These are phyloP conservation scores for Chytriomyces sp. DNA, from an alignment of 192 early-diverging fungal species.

Conservation along the genomic window DNA sequence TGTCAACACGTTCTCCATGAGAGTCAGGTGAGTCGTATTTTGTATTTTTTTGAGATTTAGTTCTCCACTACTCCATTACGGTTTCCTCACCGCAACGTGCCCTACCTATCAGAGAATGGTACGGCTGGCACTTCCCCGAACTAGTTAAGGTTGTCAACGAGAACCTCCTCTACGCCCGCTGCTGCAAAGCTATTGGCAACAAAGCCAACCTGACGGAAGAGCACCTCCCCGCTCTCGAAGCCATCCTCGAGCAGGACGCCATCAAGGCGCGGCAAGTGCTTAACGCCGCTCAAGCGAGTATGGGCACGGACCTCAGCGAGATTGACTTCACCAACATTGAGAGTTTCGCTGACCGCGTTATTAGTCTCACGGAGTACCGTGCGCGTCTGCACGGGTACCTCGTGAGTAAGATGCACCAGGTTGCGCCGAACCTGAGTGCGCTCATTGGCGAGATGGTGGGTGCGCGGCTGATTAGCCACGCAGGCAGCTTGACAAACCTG, in stretches of 20 bases:
- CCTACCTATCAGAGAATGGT: constrained; percentile 83
- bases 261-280: constrained; percentile 84
- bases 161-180: constrained; percentile 88
- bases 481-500: constrained; percentile 94
- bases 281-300: constrained; percentile 91
- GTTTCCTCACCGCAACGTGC: not conserved
- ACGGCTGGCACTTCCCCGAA: constrained; percentile 99
- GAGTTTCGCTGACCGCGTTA: constrained; percentile 89
- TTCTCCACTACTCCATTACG: not conserved
- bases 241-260: constrained; percentile 75
- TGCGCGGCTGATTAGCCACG: constrained; percentile 96
- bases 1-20: constrained; percentile 97
- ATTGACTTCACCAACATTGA: constrained; percentile 96
- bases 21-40: constrained; percentile 53
- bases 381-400: constrained; percentile 91
- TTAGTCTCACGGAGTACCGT: constrained; percentile 90
- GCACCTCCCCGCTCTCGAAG: constrained; percentile 74
- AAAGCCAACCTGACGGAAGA: constrained; percentile 83
- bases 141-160: constrained; percentile 94
- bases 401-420: constrained; percentile 90
- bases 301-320: constrained; percentile 97
- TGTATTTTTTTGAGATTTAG: not conserved
- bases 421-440: constrained; percentile 95
- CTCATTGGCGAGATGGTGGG: constrained; percentile 98
- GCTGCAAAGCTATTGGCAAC: constrained; percentile 90